phyloP scores from a whole-genome alignment of 345 rosid genomes.

The Melaleuca alternifolia region DNA sequence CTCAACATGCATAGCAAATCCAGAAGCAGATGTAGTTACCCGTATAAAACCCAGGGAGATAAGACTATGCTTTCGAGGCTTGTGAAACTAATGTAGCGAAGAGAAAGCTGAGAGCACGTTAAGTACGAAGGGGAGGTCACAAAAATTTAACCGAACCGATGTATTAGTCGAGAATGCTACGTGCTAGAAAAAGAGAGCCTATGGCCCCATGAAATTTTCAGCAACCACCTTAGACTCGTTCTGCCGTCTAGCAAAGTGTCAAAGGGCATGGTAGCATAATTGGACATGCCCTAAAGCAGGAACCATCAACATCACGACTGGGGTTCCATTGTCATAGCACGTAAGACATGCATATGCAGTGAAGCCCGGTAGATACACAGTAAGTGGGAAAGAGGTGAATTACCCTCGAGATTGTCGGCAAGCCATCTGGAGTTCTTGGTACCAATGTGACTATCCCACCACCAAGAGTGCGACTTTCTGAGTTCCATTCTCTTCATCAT shows the following conservation, averaged over 20 bases:
- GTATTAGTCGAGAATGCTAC: background rate
- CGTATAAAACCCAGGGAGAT: background rate
- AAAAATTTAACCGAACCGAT: background rate
- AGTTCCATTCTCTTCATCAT: constrained; percentile 35
- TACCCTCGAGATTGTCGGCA: constrained; percentile 77
- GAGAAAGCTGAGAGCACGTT: background rate
- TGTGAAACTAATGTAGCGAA: background rate
- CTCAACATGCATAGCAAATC: background rate
- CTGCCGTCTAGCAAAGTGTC: background rate
- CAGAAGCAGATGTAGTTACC: background rate
- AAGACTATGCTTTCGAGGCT: background rate
- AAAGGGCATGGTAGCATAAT: background rate
- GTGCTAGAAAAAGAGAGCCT: background rate
- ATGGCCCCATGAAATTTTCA: background rate
- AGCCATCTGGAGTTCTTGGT: constrained; percentile 84
- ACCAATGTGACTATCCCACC: constrained; percentile 82
- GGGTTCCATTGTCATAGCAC: background rate
- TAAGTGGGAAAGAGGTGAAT: background rate
- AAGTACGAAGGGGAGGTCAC: background rate
- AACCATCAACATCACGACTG: background rate
- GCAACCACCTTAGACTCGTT: background rate
- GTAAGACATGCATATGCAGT: background rate
- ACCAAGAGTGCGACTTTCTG: constrained; percentile 66
- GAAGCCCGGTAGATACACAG: background rate
- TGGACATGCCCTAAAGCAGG: background rate